Percentiles rank a stretch among this genome's conserved stretches.
These are phyloP conservation scores for Colletotrichum aenigma DNA, from an alignment of 2,329 filamentous ascomycete genomes.

Conservation along the genomic window DNA sequence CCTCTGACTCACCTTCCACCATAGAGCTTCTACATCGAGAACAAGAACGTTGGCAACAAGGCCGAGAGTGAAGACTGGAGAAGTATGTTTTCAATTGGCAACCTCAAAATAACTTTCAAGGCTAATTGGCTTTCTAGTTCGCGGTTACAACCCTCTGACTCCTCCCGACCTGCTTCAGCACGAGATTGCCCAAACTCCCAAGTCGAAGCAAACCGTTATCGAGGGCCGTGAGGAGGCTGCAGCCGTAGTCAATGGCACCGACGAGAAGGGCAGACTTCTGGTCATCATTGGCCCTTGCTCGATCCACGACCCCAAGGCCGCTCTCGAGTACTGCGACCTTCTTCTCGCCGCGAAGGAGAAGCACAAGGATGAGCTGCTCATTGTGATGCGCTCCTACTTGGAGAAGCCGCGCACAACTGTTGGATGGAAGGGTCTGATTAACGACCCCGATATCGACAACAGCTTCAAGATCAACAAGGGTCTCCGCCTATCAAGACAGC, in stretches of 20 bases:
- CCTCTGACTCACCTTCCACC: constrained; percentile 27
- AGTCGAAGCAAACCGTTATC: constrained; percentile 65
- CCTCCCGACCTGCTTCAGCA: constrained; percentile 94
- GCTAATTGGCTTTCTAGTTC: constrained; percentile 56
- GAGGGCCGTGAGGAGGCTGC: constrained; percentile 67
- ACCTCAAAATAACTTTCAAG: not conserved
- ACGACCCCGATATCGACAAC: constrained; percentile 97
- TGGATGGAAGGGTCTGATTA: constrained; percentile 98
- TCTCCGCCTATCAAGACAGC: constrained; percentile 80
- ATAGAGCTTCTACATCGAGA: constrained; percentile 75
- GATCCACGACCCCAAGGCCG: constrained; percentile 91
- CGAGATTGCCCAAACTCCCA: constrained; percentile 73
- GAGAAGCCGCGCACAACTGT: constrained; percentile 98
- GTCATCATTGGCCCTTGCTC: constrained; percentile 95
- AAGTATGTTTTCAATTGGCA: constrained; percentile 58
- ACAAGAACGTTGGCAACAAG: constrained; percentile 79
- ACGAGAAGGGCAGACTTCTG: constrained; percentile 63
- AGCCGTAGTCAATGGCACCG: constrained; percentile 71
- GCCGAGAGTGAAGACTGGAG: constrained; percentile 79
- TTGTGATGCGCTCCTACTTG: constrained; percentile 97
- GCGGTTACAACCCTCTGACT: constrained; percentile 91
- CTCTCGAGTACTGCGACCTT: constrained; percentile 89
- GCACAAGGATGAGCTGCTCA: constrained; percentile 86
- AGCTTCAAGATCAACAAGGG: constrained; percentile 99
- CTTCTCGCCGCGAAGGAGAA: constrained; percentile 84